Conservation (phyloP, 2,329 filamentous ascomycete genomes). For the Neospermospora avenae region DNA sequence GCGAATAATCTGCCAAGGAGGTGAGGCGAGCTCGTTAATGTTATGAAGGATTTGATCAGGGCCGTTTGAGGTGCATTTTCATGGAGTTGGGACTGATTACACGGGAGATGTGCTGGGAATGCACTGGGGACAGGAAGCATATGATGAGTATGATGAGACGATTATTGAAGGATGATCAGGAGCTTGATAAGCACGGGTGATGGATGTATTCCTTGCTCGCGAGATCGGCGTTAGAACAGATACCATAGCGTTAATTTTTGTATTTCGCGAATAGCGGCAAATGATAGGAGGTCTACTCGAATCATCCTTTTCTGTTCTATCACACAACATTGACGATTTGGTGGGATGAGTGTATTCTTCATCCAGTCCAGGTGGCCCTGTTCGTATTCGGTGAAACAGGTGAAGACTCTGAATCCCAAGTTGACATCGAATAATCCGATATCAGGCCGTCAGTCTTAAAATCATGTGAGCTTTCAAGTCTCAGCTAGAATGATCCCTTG, state of each 20-base stretch:
- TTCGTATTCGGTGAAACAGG: no score
- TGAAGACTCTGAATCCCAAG: no score
- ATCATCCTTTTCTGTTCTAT: neutral
- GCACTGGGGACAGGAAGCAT: neutral
- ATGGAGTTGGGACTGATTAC: conserved; percentile 10
- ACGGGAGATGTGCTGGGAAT: neutral
- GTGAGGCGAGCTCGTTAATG: conserved; percentile 16
- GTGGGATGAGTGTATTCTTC: no score
- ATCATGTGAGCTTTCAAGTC: no score
- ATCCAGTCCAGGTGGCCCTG: no score
- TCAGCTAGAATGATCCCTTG: no score
- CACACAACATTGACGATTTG: neutral
- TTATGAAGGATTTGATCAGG: neutral
- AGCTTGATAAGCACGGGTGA: neutral
- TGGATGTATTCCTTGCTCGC: neutral
- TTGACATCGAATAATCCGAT: no score
- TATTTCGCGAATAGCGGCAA: neutral
- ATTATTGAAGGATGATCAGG: neutral
- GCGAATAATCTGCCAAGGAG: conserved; percentile 35
- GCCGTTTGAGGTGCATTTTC: conserved; percentile 2
- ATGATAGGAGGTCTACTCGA: neutral
- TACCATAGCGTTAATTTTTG: conserved; percentile 21
- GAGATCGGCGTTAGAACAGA: conserved; percentile 20
- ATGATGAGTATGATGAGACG: neutral
- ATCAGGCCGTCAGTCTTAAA: no score